phyloP scores from a whole-genome alignment of 192 early-diverging fungal species.

The Dispira parvispora region DNA sequence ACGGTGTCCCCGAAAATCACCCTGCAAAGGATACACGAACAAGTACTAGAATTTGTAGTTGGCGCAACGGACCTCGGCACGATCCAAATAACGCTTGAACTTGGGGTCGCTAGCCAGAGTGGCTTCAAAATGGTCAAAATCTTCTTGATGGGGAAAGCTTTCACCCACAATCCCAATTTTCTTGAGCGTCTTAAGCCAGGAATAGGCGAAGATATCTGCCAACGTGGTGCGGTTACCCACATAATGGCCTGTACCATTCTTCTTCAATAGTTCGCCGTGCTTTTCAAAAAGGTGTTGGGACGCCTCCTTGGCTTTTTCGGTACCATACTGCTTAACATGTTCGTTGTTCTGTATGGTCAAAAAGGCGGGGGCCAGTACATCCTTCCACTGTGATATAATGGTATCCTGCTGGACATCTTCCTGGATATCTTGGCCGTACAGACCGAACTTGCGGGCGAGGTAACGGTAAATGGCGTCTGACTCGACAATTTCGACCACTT shows the following conservation, averaged over 20 bases:
- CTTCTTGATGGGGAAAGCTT: too few species aligned
- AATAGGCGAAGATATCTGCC: conserved; percentile 17
- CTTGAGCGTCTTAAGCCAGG: too few species aligned
- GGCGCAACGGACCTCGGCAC: too few species aligned
- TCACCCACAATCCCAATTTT: too few species aligned
- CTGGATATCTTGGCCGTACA: conserved; percentile 14
- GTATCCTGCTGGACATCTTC: conserved; percentile 17
- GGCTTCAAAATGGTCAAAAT: too few species aligned
- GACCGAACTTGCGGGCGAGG: conserved; percentile 22
- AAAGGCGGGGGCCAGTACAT: conserved; percentile 10
- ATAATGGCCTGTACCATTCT: conserved; percentile 40
- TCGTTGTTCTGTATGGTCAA: conserved; percentile 5
- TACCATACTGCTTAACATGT: conserved; percentile 11
- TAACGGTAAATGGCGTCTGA: conserved; percentile 29
- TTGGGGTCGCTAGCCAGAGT: too few species aligned
- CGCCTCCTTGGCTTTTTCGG: conserved; percentile 10
- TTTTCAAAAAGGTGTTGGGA: conserved; percentile 14
- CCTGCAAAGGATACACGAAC: too few species aligned
- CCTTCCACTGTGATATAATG: conserved; percentile 15
- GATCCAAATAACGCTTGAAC: too few species aligned
- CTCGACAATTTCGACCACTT: conserved; percentile 22
- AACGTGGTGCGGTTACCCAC: conserved; percentile 24
- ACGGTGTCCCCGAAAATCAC: too few species aligned
- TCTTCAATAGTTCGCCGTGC: conserved; percentile 25
- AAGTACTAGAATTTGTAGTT: too few species aligned